Evolutionary conservation across 345 rosid genomes (phyloP).

Genomic region (Corymbia maculata): DNA sequence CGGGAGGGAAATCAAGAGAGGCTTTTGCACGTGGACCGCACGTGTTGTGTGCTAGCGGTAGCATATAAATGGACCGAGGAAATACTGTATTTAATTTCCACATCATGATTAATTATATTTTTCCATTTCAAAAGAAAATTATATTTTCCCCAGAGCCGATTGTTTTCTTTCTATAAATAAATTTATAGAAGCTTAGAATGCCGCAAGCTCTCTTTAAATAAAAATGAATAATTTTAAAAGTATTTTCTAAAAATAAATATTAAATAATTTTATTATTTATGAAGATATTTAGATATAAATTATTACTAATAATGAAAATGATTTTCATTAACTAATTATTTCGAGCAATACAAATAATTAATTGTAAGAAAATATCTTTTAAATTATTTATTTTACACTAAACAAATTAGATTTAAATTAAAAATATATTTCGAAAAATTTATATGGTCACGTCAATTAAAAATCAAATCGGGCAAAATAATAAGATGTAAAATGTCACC

Average conservation of each 20-base stretch:
- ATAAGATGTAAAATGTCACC: background rate
- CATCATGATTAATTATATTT: background rate
- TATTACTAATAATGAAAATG: accelerated
- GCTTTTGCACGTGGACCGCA: background rate
- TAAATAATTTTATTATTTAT: accelerated
- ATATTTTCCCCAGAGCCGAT: background rate
- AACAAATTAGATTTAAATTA: background rate
- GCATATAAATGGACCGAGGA: background rate
- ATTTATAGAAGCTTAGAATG: too few relatives aligned
- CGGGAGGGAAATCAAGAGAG: background rate
- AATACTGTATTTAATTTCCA: background rate
- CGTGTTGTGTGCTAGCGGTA: background rate
- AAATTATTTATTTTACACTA: background rate
- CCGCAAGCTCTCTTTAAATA: too few relatives aligned
- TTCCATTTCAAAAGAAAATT: background rate
- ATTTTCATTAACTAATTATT: too few relatives aligned
- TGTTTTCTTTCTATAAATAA: background rate
- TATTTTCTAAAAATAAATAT: too few relatives aligned
- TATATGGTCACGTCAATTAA: background rate
- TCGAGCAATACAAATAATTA: too few relatives aligned
- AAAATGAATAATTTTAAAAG: too few relatives aligned
- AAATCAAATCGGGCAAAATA: background rate
- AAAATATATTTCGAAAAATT: background rate
- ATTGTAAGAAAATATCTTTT: too few relatives aligned
- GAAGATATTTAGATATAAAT: too few relatives aligned